Evolutionary conservation across 2,329 filamentous ascomycete genomes (phyloP).

Genomic region (Ceratocystis papillata): DNA sequence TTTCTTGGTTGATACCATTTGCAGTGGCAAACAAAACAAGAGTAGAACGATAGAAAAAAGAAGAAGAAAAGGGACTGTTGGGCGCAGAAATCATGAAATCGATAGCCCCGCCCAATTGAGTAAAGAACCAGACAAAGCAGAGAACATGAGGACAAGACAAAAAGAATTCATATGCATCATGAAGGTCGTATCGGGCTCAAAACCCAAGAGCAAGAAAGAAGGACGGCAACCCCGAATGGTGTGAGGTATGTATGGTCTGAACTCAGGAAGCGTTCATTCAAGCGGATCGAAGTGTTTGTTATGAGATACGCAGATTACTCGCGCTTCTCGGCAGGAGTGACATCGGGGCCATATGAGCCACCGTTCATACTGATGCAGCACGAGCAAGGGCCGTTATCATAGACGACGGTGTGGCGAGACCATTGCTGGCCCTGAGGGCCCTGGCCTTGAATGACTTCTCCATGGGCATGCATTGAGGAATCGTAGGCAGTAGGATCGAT

Average conservation of each 20-base stretch:
- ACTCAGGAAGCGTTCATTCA: constrained; percentile 18
- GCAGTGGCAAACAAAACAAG: not conserved
- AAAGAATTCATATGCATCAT: constrained; percentile 11
- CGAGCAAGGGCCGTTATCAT: constrained; percentile 47
- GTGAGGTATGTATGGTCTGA: not conserved
- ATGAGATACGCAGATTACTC: constrained; percentile 26
- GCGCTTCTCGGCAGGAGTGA: constrained; percentile 43
- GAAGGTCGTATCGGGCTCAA: constrained; percentile 10
- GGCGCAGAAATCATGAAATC: not conserved
- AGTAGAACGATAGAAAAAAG: not conserved
- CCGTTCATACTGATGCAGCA: constrained; percentile 42
- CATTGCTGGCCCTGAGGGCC: constrained; percentile 42
- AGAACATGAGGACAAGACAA: constrained; percentile 9
- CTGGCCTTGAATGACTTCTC: constrained; percentile 41
- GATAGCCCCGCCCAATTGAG: not conserved
- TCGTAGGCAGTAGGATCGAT: constrained; percentile 27
- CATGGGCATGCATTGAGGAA: constrained; percentile 34
- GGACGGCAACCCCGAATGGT: not conserved
- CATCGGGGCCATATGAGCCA: constrained; percentile 45
- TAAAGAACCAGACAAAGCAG: not conserved
- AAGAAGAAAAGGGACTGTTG: not conserved
- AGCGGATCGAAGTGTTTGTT: not conserved
- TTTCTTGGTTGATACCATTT: not conserved
- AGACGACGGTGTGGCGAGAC: constrained; percentile 49
- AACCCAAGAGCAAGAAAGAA: not conserved